Evolutionary conservation across 2,329 filamentous ascomycete species (phyloP).

Genomic region (Xylaria sp.): DNA sequence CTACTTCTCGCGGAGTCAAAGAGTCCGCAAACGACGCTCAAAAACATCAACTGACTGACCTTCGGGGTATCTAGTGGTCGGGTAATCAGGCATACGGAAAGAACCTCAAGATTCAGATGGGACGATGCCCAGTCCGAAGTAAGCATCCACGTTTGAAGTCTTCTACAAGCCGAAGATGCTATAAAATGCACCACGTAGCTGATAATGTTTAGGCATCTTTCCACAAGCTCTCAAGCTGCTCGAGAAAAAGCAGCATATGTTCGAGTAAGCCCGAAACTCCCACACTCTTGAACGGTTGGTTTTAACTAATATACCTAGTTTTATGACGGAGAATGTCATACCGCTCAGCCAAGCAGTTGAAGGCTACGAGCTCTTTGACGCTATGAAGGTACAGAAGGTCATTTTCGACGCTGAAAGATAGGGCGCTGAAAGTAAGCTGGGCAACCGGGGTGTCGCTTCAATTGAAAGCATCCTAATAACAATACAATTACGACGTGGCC

Average conservation of each 20-base stretch:
- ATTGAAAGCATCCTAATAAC: background rate
- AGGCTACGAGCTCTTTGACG: conserved; percentile 66
- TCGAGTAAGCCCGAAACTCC: conserved; percentile 23
- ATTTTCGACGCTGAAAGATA: conserved; percentile 53
- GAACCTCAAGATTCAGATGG: conserved; percentile 37
- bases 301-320: conserved; percentile 18
- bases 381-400: conserved; percentile 66
- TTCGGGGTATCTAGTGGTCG: conserved; percentile 17
- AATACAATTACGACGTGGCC: background rate
- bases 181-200: background rate
- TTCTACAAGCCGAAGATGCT: background rate
- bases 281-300: background rate
- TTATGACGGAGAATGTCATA: conserved; percentile 67
- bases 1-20: too few relatives aligned
- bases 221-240: conserved; percentile 32
- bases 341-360: conserved; percentile 62
- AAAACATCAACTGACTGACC: background rate
- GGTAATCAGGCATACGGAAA: conserved; percentile 35
- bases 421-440: background rate
- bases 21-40: background rate
- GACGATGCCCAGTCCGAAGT: conserved; percentile 37
- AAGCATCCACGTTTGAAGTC: background rate
- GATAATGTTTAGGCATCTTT: conserved; percentile 31
- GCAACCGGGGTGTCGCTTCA: background rate
- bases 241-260: conserved; percentile 31